Evolutionary conservation across 106 monocot species (phyloP), one percentile per base, ranked within the genome.

Genomic region (Hemerocallis citrina): DNA sequence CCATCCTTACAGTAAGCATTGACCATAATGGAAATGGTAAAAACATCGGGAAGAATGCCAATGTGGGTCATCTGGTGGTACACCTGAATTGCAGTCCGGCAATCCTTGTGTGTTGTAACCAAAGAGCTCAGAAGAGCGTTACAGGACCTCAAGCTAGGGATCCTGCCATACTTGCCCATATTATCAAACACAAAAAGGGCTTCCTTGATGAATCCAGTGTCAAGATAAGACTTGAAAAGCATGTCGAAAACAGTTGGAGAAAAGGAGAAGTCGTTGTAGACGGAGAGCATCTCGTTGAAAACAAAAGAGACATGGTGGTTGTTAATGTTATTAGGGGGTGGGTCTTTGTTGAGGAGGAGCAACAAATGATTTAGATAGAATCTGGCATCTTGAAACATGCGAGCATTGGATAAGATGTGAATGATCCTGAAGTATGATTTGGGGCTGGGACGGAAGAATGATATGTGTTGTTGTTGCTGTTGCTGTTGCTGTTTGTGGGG

Each of bases 121-220:
- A 96, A 65, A 39, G 62, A 13, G 34, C 75, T 79, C 57, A 96
- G 74, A 9, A 96, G 63, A 33, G 63, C 47, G 28, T 85, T 84
- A 46, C 91, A 96, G 11, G 96, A 96, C 67, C 91, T 75, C 61
- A 72, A 52, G 55, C 79, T 85, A 7, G 96, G 86, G n/a, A 45
- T 72, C 51, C 76, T 81, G 10, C 91, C 87, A 45, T 34, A 54
- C 59, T 48, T 84, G 3, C 74, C 76, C 96, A 91, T 96, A 42
- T 82, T 91, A 68, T 96, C 96, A 42, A 91, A 79, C 55, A 91
- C 83, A 30, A 52, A 75, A 58, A 96, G 91, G 12, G 96, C 96
- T 23, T 81, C 64, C 48, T 72, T 77, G 6, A 70, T 10, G 39
- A 59, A 39, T 5, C 76, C 81, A 30, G 8, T 44, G 30, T 91